Percentiles rank a stretch among this genome's conserved stretches.
Conservation (phyloP, 192 early-diverging fungal genomes). For the Jimgerdemannia flammicorona region DNA sequence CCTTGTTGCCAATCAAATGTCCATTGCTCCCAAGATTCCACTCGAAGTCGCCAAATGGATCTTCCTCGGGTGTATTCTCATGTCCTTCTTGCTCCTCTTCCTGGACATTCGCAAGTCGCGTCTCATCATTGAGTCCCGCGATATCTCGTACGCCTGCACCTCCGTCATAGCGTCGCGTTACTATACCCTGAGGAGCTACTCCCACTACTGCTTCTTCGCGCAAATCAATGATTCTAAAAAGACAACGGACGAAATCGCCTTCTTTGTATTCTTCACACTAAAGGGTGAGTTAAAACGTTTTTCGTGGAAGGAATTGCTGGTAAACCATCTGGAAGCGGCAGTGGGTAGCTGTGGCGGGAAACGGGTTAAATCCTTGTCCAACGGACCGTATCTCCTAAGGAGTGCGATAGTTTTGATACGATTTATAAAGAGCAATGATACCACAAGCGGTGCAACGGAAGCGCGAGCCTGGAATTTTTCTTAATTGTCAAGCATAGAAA, state of each 20-base stretch:
- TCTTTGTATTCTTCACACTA: constrained; percentile 82
- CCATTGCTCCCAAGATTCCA: too few relatives aligned
- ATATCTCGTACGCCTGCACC: constrained; percentile 79
- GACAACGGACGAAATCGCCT: constrained; percentile 64
- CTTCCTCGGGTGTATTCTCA: constrained; percentile 57
- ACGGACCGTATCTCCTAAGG: too few relatives aligned
- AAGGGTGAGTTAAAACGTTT: constrained; percentile 48
- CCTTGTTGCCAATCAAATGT: too few relatives aligned
- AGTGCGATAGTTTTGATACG: too few relatives aligned
- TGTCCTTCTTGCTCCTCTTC: constrained; percentile 66
- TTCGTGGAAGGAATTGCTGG: too few relatives aligned
- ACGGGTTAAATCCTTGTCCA: too few relatives aligned
- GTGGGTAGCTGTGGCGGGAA: too few relatives aligned
- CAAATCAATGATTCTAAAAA: constrained; percentile 67
- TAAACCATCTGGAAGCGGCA: too few relatives aligned
- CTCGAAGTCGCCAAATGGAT: constrained; percentile 40
- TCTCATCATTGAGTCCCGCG: constrained; percentile 58
- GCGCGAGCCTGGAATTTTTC: too few relatives aligned
- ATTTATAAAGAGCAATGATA: too few relatives aligned
- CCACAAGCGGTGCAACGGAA: too few relatives aligned
- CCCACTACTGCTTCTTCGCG: constrained; percentile 80
- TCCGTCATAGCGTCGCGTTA: constrained; percentile 69
- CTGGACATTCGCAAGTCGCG: constrained; percentile 67
- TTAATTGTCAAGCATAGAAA: too few relatives aligned
- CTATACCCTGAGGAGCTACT: constrained; percentile 68